These are phyloP conservation scores for Aspergillus clavatus DNA, from an alignment of 2,329 filamentous ascomycete species.

Conservation along the genomic window DNA sequence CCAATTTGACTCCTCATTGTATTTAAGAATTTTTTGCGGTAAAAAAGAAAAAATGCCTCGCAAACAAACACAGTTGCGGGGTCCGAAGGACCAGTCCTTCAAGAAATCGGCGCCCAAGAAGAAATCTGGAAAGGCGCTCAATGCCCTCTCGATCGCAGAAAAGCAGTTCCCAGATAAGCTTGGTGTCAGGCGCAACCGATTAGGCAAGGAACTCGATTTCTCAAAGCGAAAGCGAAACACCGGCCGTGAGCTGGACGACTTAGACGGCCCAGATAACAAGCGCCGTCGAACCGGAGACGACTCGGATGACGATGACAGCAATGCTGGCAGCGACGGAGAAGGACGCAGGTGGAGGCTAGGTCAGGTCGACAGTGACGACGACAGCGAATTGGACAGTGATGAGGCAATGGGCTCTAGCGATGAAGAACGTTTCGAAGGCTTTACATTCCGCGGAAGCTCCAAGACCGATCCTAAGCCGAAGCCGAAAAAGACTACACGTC, in stretches of 20 bases:
- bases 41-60: slow-evolving; percentile 34
- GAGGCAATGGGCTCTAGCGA: slow-evolving; percentile 88
- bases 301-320: slow-evolving; percentile 51
- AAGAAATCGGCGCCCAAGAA: slow-evolving; percentile 48
- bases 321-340: slow-evolving; percentile 77
- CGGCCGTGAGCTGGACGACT: slow-evolving; percentile 41
- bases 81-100: slow-evolving; percentile 33
- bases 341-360: slow-evolving; percentile 83
- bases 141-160: slow-evolving; percentile 64
- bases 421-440: slow-evolving; percentile 77
- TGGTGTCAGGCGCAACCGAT: slow-evolving; percentile 53
- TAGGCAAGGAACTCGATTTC: slow-evolving; percentile 54
- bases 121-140: slow-evolving; percentile 45
- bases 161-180: slow-evolving; percentile 49
- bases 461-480: slow-evolving; percentile 34
- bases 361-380: slow-evolving; percentile 60
- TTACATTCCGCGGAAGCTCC: slow-evolving; percentile 61
- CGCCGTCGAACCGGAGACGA: slow-evolving; percentile 37
- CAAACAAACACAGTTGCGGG: slow-evolving; percentile 36
- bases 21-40: slow-evolving; percentile 1
- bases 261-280: slow-evolving; percentile 41
- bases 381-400: slow-evolving; percentile 66
- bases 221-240: slow-evolving; percentile 35
- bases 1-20: slow-evolving; percentile 3
- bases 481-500: slow-evolving; percentile 18